Base-by-base conservation (phyloP, 495 filamentous ascomycete genomes). In the Penicillium argentinense region DNA sequence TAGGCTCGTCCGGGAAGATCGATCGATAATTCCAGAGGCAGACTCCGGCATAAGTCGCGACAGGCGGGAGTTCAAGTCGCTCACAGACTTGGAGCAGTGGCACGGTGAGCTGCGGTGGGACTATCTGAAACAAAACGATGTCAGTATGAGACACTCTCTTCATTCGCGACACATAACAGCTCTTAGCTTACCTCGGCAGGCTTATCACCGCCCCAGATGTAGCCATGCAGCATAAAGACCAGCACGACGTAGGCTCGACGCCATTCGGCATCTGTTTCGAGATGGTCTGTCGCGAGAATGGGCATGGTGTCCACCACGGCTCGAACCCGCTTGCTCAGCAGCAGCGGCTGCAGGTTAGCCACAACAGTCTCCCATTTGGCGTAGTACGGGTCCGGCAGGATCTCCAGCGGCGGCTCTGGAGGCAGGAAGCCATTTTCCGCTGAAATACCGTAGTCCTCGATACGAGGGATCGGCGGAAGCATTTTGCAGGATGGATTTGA, bases 11-110 rank as follows among this genome's bases (percentile, higher is more conserved):
- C 29, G 78, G 64, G 59, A 96, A 95, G 30, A 97, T 77, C 1
- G 91, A 86, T 66, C 87, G 89, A 74, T 87, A 97, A 66, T 99
- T 99, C 93, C 95, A 99, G 23, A 99, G 76, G 47, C 85, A 88
- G 7, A 96, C 80, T 14, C 85, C 88, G 8, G 93, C 88, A 60
- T 97, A 99, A 23, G 95, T 97, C 41, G 93, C 95, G 23, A 99
- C 93, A 2, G 91, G 88, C 14, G 91, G 91, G 30, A 99, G 72
- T 50, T 96, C 89, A 16, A 99, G 82, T 46, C 86, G 80, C 21
- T 80, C 71, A 49, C 89, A 97, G 13, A 92, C 78, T 54, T 83
- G 59, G 19, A 93, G 77, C 54, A 95, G 80, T 4, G 93, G 93
- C 21, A 89, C 79, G 9, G 91, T 88, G 47, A 99, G 79, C 50